A percentile compares a stretch with the other conserved stretches of the same genome.
Evolutionary conservation across 2,329 filamentous ascomycete species (phyloP).

Genomic region (Alternaria dauci): DNA sequence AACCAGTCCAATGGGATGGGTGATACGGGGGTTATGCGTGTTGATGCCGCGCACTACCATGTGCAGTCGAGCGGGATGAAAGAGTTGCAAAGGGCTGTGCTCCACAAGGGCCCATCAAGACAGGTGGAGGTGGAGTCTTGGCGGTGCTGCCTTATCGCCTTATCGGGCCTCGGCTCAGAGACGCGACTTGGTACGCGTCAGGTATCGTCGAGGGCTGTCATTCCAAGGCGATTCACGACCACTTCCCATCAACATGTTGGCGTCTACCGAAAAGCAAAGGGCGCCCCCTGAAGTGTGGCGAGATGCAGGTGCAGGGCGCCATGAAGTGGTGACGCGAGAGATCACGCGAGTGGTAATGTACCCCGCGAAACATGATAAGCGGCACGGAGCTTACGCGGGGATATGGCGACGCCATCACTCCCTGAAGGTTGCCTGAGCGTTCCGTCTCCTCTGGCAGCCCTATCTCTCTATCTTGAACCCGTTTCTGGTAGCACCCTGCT

Average conservation of each 20-base stretch:
- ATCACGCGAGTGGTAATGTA: slow-evolving; percentile 32
- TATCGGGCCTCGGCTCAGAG: slow-evolving; percentile 22
- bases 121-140: slow-evolving; percentile 3
- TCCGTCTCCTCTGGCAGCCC: not conserved
- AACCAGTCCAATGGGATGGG: not conserved
- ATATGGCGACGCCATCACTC: slow-evolving; percentile 25
- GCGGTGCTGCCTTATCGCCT: slow-evolving; percentile 30
- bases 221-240: not conserved
- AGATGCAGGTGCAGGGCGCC: not conserved
- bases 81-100: not conserved
- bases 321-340: slow-evolving; percentile 21
- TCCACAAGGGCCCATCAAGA: too few relatives aligned
- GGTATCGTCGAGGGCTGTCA: not conserved
- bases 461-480: not conserved
- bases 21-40: not conserved
- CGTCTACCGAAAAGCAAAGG: not conserved
- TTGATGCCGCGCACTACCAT: not conserved
- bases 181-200: slow-evolving; percentile 13
- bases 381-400: slow-evolving; percentile 36
- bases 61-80: not conserved
- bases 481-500: not conserved
- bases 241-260: not conserved
- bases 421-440: slow-evolving; percentile 11
- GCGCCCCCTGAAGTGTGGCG: not conserved
- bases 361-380: slow-evolving; percentile 39